These are phyloP conservation scores for Hypoxylon sp. DNA, from an alignment of 2,329 filamentous ascomycete genomes.

Conservation along the genomic window DNA sequence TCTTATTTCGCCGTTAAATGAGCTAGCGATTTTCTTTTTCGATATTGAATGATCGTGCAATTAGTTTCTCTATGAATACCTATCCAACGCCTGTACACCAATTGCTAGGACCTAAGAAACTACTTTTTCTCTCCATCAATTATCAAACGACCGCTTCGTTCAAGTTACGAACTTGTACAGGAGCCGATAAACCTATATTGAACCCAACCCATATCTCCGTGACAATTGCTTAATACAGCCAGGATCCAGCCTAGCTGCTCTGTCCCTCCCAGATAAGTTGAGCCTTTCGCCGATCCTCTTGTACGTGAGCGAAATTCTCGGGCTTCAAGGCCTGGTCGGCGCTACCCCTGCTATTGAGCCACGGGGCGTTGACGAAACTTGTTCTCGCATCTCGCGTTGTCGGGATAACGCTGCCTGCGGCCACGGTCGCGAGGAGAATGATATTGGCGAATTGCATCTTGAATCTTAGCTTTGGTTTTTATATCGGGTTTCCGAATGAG, in stretches of 20 bases:
- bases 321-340: slow-evolving; percentile 31
- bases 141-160: slow-evolving; percentile 15
- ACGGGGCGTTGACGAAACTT: slow-evolving; percentile 6
- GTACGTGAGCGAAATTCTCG: slow-evolving; percentile 39
- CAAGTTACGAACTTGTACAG: not conserved
- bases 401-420: slow-evolving; percentile 42
- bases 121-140: not conserved
- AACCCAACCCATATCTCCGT: slow-evolving; percentile 11
- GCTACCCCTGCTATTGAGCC: slow-evolving; percentile 10
- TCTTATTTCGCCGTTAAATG: not conserved
- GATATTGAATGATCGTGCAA: not conserved
- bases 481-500: not conserved
- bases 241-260: slow-evolving; percentile 36
- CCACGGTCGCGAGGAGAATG: slow-evolving; percentile 38
- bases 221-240: slow-evolving; percentile 6
- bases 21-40: not conserved
- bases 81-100: not conserved
- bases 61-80: not conserved
- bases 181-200: not conserved
- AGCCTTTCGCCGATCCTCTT: slow-evolving; percentile 42
- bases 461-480: slow-evolving; percentile 6
- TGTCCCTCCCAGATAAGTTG: slow-evolving; percentile 27
- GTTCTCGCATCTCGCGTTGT: slow-evolving; percentile 13
- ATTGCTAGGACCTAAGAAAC: not conserved
- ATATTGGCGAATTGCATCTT: slow-evolving; percentile 45